Conservation (phyloP, 2,329 filamentous ascomycete species). For the Trichoderma hamatum region DNA sequence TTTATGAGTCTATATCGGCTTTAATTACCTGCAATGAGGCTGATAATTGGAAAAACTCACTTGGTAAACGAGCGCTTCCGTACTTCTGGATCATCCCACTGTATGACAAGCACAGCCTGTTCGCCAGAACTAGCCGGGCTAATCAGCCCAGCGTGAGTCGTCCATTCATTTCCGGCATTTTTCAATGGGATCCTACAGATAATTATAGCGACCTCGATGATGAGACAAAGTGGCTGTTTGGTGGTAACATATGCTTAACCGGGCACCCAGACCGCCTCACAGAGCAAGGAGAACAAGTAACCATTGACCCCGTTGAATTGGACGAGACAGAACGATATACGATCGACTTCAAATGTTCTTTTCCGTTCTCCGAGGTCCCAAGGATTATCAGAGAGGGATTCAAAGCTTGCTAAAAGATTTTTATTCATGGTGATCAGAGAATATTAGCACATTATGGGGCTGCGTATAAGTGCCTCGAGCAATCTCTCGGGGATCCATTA, state of each 20-base stretch:
- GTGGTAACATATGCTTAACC: not conserved
- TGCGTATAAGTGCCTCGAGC: no score
- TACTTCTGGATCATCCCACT: no score
- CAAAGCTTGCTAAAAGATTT: not conserved
- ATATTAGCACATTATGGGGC: not conserved
- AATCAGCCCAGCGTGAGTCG: no score
- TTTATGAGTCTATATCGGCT: no score
- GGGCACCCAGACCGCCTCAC: not conserved
- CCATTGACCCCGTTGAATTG: not conserved
- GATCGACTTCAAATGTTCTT: not conserved
- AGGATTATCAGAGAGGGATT: not conserved
- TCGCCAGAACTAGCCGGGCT: no score
- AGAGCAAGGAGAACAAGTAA: not conserved
- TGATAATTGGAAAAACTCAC: no score
- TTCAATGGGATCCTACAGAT: no score
- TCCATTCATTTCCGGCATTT: no score
- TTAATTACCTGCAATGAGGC: no score
- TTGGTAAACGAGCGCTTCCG: no score
- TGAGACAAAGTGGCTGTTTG: not conserved
- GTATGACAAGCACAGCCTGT: no score
- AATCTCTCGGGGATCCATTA: no score
- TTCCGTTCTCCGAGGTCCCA: not conserved
- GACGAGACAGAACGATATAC: not conserved
- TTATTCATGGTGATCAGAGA: not conserved
- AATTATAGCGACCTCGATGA: not conserved